These are phyloP conservation scores for Synchytrium microbalum DNA, from an alignment of 371 early-diverging fungal species.

Conservation along the genomic window DNA sequence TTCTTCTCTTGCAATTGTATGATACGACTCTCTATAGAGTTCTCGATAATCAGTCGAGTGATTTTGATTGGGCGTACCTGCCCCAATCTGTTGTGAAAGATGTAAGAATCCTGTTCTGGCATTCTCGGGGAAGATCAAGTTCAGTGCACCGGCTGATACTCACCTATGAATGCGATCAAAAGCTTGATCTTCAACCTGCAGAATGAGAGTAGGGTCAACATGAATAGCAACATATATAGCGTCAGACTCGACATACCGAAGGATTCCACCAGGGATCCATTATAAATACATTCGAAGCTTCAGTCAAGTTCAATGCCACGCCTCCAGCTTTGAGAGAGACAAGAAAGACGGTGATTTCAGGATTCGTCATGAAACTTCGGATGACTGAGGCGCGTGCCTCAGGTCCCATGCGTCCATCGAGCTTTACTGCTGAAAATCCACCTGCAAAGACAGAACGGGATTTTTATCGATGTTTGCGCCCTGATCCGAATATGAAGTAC, in stretches of 20 bases:
- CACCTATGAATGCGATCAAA: constrained; percentile 68
- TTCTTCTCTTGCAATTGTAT: constrained; percentile 93
- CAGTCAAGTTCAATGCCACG: constrained; percentile 80
- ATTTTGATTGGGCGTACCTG: constrained; percentile 83
- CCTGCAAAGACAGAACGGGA: constrained; percentile 40
- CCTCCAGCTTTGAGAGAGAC: constrained; percentile 82
- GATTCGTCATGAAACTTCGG: constrained; percentile 45
- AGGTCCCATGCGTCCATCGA: constrained; percentile 63
- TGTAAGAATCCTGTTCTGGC: not conserved
- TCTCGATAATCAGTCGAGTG: constrained; percentile 84
- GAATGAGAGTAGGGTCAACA: constrained; percentile 3
- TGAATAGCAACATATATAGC: no score
- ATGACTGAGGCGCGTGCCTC: constrained; percentile 50
- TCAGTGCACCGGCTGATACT: constrained; percentile 39
- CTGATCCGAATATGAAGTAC: constrained; percentile 44
- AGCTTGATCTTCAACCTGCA: constrained; percentile 58
- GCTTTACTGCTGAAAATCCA: constrained; percentile 58
- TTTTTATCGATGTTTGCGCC: constrained; percentile 79
- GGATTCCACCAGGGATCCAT: constrained; percentile 73
- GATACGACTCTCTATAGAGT: constrained; percentile 92
- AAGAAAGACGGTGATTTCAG: constrained; percentile 52
- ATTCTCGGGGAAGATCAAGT: not conserved
- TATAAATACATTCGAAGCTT: constrained; percentile 63
- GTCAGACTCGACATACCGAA: constrained; percentile 32
- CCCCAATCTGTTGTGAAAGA: constrained; percentile 46